Evolutionary conservation across 75 land plant genomes (phyloP).

Genomic region (Chamaecyparis obtusa): DNA sequence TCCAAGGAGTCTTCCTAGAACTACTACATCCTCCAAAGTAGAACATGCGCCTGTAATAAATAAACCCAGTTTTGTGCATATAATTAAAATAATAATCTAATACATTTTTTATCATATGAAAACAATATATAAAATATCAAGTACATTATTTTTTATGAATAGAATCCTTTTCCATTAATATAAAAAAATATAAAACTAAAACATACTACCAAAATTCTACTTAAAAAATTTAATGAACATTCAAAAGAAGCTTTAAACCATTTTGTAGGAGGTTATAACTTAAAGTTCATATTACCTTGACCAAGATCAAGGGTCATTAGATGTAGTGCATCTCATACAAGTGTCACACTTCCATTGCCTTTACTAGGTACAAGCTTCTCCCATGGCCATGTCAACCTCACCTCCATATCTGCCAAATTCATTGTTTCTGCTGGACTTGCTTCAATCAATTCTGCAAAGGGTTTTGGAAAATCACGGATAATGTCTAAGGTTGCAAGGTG

Average conservation of each 20-base stretch:
- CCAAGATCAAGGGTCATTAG: constrained; percentile 74
- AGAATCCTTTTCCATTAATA: too few species aligned
- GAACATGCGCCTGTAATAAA: constrained; percentile 51
- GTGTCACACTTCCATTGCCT: constrained; percentile 26
- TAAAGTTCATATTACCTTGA: constrained; percentile 27
- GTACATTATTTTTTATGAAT: too few species aligned
- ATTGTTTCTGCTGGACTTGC: constrained; percentile 17
- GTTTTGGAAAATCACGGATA: constrained; percentile 5
- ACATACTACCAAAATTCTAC: too few species aligned
- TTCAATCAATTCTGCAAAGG: constrained; percentile 4
- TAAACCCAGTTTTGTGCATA: too few species aligned
- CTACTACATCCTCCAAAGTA: constrained; percentile 71
- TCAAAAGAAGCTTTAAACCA: too few species aligned
- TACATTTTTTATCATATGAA: too few species aligned
- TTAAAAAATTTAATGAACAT: too few species aligned
- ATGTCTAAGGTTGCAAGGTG: neutral
- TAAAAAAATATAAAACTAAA: too few species aligned
- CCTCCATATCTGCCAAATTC: constrained; percentile 20
- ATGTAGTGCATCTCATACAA: constrained; percentile 74
- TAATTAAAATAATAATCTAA: too few species aligned
- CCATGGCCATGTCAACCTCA: constrained; percentile 46
- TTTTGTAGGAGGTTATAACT: too few species aligned
- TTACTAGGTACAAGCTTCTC: constrained; percentile 2
- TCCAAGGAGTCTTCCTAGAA: constrained; percentile 19
- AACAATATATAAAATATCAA: too few species aligned